Percentiles rank a stretch among this genome's conserved stretches.
Evolutionary conservation across 768 basidiomycete species (phyloP).

Genomic region (Rhizopogon sp.): DNA sequence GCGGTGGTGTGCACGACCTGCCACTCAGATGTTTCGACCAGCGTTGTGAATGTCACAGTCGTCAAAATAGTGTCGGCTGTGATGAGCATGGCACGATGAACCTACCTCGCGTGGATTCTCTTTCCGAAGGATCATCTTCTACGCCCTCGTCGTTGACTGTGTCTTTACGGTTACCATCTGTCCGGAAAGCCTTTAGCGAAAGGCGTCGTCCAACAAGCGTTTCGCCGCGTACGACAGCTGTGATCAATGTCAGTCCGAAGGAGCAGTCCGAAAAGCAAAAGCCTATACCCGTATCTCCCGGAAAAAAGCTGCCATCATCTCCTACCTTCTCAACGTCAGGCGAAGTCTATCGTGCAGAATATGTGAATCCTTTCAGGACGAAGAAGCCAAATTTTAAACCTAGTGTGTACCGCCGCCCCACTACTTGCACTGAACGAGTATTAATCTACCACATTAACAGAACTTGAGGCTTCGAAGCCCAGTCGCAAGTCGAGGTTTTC

Average conservation of each 20-base stretch:
- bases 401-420: neutral
- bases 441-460: neutral
- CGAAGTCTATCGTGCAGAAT: slow-evolving; percentile 9
- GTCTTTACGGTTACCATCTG: slow-evolving; percentile 4
- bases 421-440: neutral
- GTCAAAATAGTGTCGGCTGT: slow-evolving; percentile 6
- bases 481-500: neutral
- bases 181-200: slow-evolving; percentile 6
- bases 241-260: neutral
- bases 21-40: neutral
- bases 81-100: neutral
- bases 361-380: slow-evolving; percentile 10
- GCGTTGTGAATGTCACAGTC: slow-evolving; percentile 3
- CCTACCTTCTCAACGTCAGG: neutral
- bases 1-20: slow-evolving; percentile 2
- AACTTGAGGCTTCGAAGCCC: neutral
- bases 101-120: neutral
- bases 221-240: neutral
- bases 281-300: neutral
- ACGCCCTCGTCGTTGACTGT: neutral
- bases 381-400: slow-evolving; percentile 12
- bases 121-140: neutral
- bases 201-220: slow-evolving; percentile 7
- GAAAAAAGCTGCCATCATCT: neutral
- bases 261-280: neutral